Base-by-base conservation (phyloP, 2,329 filamentous ascomycete species). In the Calycina herbarum region DNA sequence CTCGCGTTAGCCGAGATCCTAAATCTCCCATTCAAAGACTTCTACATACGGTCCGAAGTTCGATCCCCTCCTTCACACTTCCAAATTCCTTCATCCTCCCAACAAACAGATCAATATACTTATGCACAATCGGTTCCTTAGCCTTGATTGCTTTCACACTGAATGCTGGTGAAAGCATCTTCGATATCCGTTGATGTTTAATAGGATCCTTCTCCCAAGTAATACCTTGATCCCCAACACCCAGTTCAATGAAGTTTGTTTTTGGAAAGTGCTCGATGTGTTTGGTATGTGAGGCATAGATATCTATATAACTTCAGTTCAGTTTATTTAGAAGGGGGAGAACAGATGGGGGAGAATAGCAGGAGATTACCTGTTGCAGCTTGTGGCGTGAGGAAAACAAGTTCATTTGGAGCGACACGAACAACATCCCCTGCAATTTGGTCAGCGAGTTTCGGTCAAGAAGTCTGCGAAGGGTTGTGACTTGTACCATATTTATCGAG, bases 201-300 rank as follows among this genome's bases (percentile, higher is more conserved):
- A 40, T 20, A 0, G 57, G 57, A 40, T 59, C 57, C 10, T 20
- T 59, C 17, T 59, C 33, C 57, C 57, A 42, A 40, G 7, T 35
- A 15, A 59, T 59, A 10, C 57, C 35, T 35, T 59, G 57, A 13
- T 59, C 57, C 1, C n/a, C 57, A 31, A 33, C 20, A 20, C 57
- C 57, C 33, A 59, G 1, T 42, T 59, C 57, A 13, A 59, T 20
- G 57, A 20, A 24, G 33, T 59, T 42, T 40, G 33, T 59, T 42
- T 59, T 59, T 5, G 17, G 29, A 24, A 59, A 59, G 20, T 42
- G 57, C 17, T 59, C 57, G 10, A 59, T 31, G 3, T 42, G 33
- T 27, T 59, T 59, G n/a, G 57, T 59, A 40, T 59, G 57, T 40
- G 57, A 38, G 2, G 27, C 57, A 40, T 59, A 59, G 5, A 59